Conservation (phyloP, 495 filamentous ascomycete genomes). For the Penicillium crystallinum region DNA sequence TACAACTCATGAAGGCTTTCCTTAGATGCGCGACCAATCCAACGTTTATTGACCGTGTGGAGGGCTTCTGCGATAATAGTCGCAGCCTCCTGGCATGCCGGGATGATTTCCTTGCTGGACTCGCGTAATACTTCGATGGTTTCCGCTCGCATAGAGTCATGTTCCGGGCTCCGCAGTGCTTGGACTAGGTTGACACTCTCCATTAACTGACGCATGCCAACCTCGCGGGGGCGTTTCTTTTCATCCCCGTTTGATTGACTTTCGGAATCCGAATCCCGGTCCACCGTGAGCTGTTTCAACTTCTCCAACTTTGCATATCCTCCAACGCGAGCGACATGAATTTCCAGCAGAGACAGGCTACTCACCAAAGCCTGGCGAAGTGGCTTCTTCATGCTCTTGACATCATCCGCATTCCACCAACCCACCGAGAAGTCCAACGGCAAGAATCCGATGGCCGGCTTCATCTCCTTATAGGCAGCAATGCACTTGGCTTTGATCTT, state of each 20-base stretch:
- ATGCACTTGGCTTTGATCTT: constrained; percentile 18
- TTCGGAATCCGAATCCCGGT: constrained; percentile 7
- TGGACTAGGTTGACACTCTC: constrained; percentile 20
- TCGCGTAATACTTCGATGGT: constrained; percentile 23
- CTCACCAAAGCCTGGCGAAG: constrained; percentile 17
- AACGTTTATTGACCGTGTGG: constrained; percentile 23
- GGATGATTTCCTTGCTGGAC: constrained; percentile 19
- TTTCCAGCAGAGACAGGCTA: constrained; percentile 19
- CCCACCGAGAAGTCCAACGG: constrained; percentile 28
- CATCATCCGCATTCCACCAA: constrained; percentile 27
- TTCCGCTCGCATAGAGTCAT: constrained; percentile 19
- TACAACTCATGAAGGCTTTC: constrained; percentile 12
- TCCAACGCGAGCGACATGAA: constrained; percentile 22
- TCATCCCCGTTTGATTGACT: constrained; percentile 6
- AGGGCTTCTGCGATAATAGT: constrained; percentile 16
- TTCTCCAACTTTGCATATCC: constrained; percentile 22
- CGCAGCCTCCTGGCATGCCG: constrained; percentile 20
- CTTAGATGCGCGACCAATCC: constrained; percentile 22
- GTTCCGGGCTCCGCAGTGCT: constrained; percentile 21
- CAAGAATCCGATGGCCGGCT: constrained; percentile 23
- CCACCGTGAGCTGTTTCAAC: constrained; percentile 7
- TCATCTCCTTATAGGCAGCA: constrained; percentile 16
- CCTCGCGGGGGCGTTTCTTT: constrained; percentile 17
- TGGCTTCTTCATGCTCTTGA: constrained; percentile 26
- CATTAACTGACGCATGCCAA: constrained; percentile 25